Base-by-base conservation (phyloP, 2,329 filamentous ascomycete genomes). In the Bisporella sp. region DNA sequence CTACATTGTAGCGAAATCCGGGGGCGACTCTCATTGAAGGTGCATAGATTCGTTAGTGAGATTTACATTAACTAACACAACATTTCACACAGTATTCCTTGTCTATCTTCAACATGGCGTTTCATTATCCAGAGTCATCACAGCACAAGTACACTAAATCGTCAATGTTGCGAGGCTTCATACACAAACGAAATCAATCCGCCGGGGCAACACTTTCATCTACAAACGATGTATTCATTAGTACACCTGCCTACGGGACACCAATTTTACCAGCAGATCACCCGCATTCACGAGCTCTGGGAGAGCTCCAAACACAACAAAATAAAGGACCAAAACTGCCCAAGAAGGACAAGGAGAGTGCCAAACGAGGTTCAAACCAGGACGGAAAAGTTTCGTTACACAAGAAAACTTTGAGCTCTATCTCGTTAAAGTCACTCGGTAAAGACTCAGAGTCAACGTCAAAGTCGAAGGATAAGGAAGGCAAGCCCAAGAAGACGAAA, bases 401-500 rank as follows among this genome's bases (percentile, higher is more conserved):
- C 48, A 77, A 77, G 61, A 71, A 66, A 51, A 68, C 65, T 11
- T 65, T 73, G 50, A 68, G 68, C 53, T 68, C 64, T 44, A 66
- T 76, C 28, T 72, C 73, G 4, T 62, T 79, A 50, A 75, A 73
- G 57, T 67, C 71, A 3, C 62, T 70, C 28, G 59, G 59, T 40
- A 72, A 67, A 55, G 73, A 73, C 47, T 45, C 57, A 41, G 56
- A 59, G 8, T 64, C 63, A 49, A 50, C 51, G 37, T 47, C 63
- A 52, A 73, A 68, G 47, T 57, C 62, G 29, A 67, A 69, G 50
- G 73, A 73, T 53, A 75, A 77, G 47, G 58, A 69, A 8, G 75
- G 74, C 51, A 87, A 85, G 63, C 80, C 81, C 30, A 85, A 85
- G 63, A 95, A 92, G 72, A 79, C 79, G 37, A 95, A 92, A 68